Evolutionary conservation across 23 red algal species (phyloP), one percentile per base, ranked within the genome.

Genomic region (Chondrus crispus): DNA sequence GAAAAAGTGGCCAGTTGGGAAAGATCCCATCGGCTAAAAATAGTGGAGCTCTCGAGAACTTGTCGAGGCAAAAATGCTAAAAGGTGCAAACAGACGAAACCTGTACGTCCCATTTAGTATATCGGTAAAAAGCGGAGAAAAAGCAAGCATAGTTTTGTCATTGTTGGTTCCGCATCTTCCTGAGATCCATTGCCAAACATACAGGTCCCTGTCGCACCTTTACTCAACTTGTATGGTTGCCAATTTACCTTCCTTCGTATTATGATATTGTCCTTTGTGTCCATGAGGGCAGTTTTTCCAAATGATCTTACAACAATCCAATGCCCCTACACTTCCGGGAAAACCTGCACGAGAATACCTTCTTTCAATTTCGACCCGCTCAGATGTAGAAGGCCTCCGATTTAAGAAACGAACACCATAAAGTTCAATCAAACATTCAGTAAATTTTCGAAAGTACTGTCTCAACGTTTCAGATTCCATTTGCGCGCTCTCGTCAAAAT

Each of bases 231-330:
- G 0, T 18, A 93, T 71, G 46, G 58, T 84, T 0, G 89, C 76
- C 22, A 84, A 32, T 53, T 84, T 93, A 22, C 76, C 63, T 18
- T 93, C 55, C 49, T 84, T 84, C 28, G 68, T 28, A 49, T 90
- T 90, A 36, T 93, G 37, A 69, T 29, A 93, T 42, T 93, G 89
- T 75, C 89, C 77, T 75, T 82, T 74, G 30, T 46, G 48, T 50
- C 26, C 58, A 30, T 51, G 2, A n/a, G 89, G 75, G 49, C 75
- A 93, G 8, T 93, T 93, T 70, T 83, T 82, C 75, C 76, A 93
- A 1, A 79, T 28, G 0, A 84, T n/a, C 2, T 93, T 22, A 51
- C 51, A 70, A 35, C 75, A 93, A 35, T 93, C 14, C 30, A 82
- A 19, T 42, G 57, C 46, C 9, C 89, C 77, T 29, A 81, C 51